Evolutionary conservation across 2,329 filamentous ascomycete genomes (phyloP).

Genomic region (Xylaria sp.): DNA sequence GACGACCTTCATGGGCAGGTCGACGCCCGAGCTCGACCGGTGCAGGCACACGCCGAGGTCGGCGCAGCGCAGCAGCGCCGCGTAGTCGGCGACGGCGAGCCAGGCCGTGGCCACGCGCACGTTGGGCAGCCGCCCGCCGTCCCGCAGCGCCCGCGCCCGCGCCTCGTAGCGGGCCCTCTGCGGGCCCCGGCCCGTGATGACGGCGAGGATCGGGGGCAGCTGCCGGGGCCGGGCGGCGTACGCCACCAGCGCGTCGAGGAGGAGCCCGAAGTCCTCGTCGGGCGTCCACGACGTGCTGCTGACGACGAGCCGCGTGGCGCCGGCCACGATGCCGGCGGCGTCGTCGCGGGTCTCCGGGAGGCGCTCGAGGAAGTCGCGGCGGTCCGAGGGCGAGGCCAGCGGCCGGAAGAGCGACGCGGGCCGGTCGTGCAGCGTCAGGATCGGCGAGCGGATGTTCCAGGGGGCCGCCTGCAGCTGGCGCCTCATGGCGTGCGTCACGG

Average conservation of each 20-base stretch:
- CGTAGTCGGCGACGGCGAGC: conserved; percentile 84
- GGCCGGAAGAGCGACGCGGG: conserved; percentile 83
- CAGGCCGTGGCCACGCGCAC: conserved; percentile 81
- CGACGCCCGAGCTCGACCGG: conserved; percentile 90
- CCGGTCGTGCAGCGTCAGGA: conserved; percentile 81
- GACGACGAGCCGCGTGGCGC: conserved; percentile 71
- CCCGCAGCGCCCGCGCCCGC: conserved; percentile 63
- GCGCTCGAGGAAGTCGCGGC: conserved; percentile 62
- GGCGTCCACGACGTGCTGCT: conserved; percentile 97
- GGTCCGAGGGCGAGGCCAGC: conserved; percentile 49
- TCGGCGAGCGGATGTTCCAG: conserved; percentile 66
- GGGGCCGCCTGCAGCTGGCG: conserved; percentile 65
- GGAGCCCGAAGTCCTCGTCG: conserved; percentile 89
- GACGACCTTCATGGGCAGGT: conserved; percentile 98
- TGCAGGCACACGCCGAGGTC: conserved; percentile 91
- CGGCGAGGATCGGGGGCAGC: conserved; percentile 64
- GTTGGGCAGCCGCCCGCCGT: conserved; percentile 65
- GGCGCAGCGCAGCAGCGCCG: conserved; percentile 77
- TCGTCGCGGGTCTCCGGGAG: conserved; percentile 67
- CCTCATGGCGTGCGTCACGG: conserved; percentile 89
- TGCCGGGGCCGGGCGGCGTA: conserved; percentile 69
- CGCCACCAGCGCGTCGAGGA: conserved; percentile 77
- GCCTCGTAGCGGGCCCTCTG: conserved; percentile 75
- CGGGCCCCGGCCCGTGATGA: conserved; percentile 95
- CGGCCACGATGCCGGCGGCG: conserved; percentile 60